Percentiles rank a stretch among this genome's conserved stretches.
phyloP scores from a whole-genome alignment of 2,329 filamentous ascomycete species.

The Diaporthe sp. region DNA sequence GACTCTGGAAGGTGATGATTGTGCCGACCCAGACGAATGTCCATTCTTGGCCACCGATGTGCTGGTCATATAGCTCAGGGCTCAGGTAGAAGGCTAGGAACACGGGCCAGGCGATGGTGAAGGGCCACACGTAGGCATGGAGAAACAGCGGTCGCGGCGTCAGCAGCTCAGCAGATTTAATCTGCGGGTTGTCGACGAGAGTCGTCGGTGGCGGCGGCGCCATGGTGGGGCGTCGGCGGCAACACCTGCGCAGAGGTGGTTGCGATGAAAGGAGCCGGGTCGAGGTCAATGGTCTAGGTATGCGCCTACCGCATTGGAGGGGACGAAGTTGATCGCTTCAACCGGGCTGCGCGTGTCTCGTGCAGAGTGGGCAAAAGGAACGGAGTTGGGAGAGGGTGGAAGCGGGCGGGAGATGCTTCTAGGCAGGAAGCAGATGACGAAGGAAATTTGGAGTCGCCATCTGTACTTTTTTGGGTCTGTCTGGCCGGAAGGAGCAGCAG shows the following conservation, averaged over 20 bases:
- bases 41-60: slow-evolving; percentile 97
- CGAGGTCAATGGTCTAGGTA: slow-evolving; percentile 22
- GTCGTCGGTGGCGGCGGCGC: slow-evolving; percentile 54
- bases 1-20: slow-evolving; percentile 88
- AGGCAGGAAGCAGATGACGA: slow-evolving; percentile 35
- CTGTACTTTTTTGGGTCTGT: slow-evolving; percentile 40
- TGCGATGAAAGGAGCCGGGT: slow-evolving; percentile 14
- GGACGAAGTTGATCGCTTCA: slow-evolving; percentile 7
- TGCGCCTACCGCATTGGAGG: slow-evolving; percentile 25
- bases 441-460: slow-evolving; percentile 41
- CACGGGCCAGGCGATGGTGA: slow-evolving; percentile 89
- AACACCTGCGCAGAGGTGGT: slow-evolving; percentile 28
- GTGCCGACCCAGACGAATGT: slow-evolving; percentile 94
- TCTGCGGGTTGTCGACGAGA: slow-evolving; percentile 92
- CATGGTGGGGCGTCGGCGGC: slow-evolving; percentile 59
- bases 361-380: background rate
- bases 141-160: slow-evolving; percentile 85
- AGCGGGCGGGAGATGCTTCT: background rate
- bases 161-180: slow-evolving; percentile 88
- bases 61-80: slow-evolving; percentile 85
- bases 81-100: slow-evolving; percentile 92
- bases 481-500: slow-evolving; percentile 25
- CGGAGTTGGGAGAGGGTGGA: background rate
- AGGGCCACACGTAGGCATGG: slow-evolving; percentile 94
- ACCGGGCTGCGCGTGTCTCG: background rate